These are phyloP conservation scores for Gossypium australe DNA, from an alignment of 345 rosid species.

Conservation along the genomic window DNA sequence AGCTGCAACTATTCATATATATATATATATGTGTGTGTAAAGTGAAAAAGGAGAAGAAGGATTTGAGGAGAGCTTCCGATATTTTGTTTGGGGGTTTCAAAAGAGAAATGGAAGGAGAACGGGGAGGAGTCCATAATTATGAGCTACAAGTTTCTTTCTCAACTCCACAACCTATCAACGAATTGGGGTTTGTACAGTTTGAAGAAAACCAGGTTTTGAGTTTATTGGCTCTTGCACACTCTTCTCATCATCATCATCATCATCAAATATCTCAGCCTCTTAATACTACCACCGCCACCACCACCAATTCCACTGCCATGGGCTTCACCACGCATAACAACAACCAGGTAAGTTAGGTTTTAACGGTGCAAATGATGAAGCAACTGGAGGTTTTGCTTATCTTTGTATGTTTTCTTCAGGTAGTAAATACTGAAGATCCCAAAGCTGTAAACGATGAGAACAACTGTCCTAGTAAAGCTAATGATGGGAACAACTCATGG, in stretches of 20 bases:
- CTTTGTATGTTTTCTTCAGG: constrained; percentile 17
- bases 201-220: constrained; percentile 72
- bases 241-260: constrained; percentile 36
- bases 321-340: constrained; percentile 37
- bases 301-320: constrained; percentile 23
- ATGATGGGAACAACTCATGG: constrained; percentile 45
- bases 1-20: not conserved
- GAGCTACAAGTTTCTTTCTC: constrained; percentile 64
- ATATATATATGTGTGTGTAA: too few species aligned
- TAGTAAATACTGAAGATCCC: constrained; percentile 37
- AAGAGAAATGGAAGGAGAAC: constrained; percentile 49
- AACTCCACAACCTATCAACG: constrained; percentile 48
- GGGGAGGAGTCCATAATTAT: constrained; percentile 42
- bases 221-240: constrained; percentile 50
- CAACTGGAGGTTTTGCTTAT: too few species aligned
- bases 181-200: constrained; percentile 74
- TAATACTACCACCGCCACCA: constrained; percentile 12
- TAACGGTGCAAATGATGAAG: not conserved
- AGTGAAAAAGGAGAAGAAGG: not conserved
- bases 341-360: constrained; percentile 35
- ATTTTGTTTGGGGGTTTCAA: not conserved
- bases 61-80: not conserved
- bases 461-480: constrained; percentile 35
- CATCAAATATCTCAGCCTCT: constrained; percentile 34
- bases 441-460: constrained; percentile 38